Conservation (phyloP, 2,329 filamentous ascomycete species). For the Penicillium sp. region DNA sequence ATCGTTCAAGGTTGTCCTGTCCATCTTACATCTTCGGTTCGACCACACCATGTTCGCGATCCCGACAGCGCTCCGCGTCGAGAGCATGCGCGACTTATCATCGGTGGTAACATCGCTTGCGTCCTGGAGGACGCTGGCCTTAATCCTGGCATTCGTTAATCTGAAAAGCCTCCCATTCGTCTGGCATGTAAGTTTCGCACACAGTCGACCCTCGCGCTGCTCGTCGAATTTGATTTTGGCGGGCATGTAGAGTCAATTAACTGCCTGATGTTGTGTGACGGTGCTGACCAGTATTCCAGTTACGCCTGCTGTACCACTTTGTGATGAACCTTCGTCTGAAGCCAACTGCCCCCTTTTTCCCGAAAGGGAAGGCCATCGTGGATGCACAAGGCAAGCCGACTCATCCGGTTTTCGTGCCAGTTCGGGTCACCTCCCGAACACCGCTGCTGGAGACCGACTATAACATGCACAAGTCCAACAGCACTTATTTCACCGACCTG, state of each 20-base stretch:
- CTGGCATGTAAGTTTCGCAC: conserved; percentile 43
- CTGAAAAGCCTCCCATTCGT: conserved; percentile 43
- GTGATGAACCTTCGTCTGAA: conserved; percentile 59
- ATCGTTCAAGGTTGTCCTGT: not conserved
- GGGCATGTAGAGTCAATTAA: not conserved
- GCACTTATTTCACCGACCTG: conserved; percentile 85
- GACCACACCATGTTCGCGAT: conserved; percentile 15
- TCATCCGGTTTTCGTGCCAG: conserved; percentile 72
- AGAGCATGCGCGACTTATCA: conserved; percentile 29
- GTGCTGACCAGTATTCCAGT: conserved; percentile 44
- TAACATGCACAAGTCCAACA: conserved; percentile 82
- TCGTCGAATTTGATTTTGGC: not conserved
- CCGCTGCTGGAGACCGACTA: conserved; percentile 81
- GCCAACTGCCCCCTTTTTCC: conserved; percentile 53
- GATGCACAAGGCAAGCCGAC: conserved; percentile 41
- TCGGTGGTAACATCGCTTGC: conserved; percentile 26
- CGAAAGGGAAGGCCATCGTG: conserved; percentile 39
- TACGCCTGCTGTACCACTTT: conserved; percentile 64
- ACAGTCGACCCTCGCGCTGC: not conserved
- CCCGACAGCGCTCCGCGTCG: conserved; percentile 18
- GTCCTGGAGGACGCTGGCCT: conserved; percentile 41
- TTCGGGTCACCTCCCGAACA: conserved; percentile 69
- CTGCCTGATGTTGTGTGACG: conserved; percentile 2
- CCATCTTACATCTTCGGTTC: not conserved
- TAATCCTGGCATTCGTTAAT: conserved; percentile 43